Evolutionary conservation across 257 asterid genomes (phyloP).

Genomic region (Eucommia ulmoides): DNA sequence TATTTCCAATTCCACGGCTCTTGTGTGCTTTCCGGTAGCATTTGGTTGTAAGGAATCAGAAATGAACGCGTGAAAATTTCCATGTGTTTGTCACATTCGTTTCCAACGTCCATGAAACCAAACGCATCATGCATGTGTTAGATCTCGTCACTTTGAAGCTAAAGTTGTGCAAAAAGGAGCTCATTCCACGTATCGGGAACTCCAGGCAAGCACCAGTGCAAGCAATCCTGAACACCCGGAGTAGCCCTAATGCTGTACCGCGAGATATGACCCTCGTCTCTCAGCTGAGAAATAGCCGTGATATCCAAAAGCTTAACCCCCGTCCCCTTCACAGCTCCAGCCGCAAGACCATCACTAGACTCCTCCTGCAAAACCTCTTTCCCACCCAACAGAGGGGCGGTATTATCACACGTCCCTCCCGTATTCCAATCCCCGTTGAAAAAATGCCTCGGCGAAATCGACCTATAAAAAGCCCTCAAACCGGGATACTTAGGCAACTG

Average conservation of each 20-base stretch:
- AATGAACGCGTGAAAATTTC: too few relatives aligned
- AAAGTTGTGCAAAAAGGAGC: conserved; percentile 61
- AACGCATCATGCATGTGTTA: too few relatives aligned
- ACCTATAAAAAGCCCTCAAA: conserved; percentile 51
- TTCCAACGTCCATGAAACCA: too few relatives aligned
- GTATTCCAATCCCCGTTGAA: conserved; percentile 95
- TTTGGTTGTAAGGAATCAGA: too few relatives aligned
- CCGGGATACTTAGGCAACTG: conserved; percentile 64
- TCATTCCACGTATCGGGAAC: too few relatives aligned
- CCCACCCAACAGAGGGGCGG: conserved; percentile 53
- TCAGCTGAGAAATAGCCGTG: conserved; percentile 63
- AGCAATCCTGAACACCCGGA: conserved; percentile 79
- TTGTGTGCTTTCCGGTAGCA: too few relatives aligned
- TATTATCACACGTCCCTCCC: conserved; percentile 90
- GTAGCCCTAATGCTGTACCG: conserved; percentile 75
- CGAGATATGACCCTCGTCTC: conserved; percentile 91
- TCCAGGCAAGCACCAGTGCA: conserved; percentile 97
- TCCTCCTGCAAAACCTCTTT: conserved; percentile 60
- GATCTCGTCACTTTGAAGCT: too few relatives aligned
- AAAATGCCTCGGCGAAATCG: conserved; percentile 84
- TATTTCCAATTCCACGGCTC: too few relatives aligned
- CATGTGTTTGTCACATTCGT: too few relatives aligned
- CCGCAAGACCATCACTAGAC: conserved; percentile 54
- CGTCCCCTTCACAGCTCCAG: conserved; percentile 66
- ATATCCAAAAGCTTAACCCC: conserved; percentile 55